Evolutionary conservation across 345 rosid genomes (phyloP).

Genomic region (Abelmoschus esculentus): DNA sequence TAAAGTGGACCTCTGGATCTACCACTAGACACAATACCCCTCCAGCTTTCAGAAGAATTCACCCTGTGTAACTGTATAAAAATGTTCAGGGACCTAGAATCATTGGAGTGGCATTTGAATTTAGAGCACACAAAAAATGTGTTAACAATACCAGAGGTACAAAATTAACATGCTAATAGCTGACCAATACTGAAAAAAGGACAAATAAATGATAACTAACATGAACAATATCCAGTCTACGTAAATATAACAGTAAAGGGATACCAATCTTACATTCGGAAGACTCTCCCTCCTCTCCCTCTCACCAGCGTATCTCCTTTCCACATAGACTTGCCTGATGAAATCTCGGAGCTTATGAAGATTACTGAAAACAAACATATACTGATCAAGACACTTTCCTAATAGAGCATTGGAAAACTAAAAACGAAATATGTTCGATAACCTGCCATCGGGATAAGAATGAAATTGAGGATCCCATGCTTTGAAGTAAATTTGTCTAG

Average conservation of each 20-base stretch:
- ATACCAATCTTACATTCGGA: constrained; percentile 47
- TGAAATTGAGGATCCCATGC: constrained; percentile 64
- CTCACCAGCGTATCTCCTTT: constrained; percentile 55
- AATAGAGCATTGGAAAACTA: not conserved
- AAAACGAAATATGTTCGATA: constrained; percentile 11
- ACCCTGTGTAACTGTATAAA: constrained; percentile 38
- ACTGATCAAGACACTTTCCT: constrained; percentile 20
- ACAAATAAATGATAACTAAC: too few relatives aligned
- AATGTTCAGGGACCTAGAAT: constrained; percentile 9
- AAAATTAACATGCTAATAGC: too few relatives aligned
- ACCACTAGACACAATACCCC: constrained; percentile 22
- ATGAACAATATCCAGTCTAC: not conserved
- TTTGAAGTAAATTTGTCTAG: constrained; percentile 61
- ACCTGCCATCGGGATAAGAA: constrained; percentile 84
- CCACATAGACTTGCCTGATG: constrained; percentile 80
- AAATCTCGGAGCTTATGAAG: constrained; percentile 63
- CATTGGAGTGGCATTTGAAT: not conserved
- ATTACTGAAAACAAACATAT: constrained; percentile 47
- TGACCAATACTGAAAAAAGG: not conserved
- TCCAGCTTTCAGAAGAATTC: constrained; percentile 34
- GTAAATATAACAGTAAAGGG: not conserved
- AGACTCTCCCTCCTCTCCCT: constrained; percentile 41
- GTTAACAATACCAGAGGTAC: not conserved
- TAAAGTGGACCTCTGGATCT: constrained; percentile 37
- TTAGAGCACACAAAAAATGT: not conserved